These are phyloP conservation scores for Mortierella sp. DNA, from an alignment of 371 early-diverging fungal species.

Conservation along the genomic window DNA sequence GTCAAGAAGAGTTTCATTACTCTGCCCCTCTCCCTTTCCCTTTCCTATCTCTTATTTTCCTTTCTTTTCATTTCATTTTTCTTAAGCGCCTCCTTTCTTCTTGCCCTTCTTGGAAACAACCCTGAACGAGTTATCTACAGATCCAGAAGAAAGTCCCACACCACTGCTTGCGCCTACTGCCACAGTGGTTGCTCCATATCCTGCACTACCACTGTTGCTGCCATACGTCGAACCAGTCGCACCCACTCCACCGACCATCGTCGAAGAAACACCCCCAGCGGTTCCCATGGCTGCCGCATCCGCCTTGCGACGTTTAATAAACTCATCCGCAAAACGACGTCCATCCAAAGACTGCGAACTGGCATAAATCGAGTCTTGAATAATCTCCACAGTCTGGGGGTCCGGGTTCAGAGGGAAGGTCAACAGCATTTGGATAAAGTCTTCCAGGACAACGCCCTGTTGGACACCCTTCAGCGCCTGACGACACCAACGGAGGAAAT, in stretches of 20 bases:
- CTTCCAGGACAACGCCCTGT: slow-evolving; percentile 74
- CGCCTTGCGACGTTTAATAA: slow-evolving; percentile 79
- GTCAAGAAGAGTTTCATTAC: no score
- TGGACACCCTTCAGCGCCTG: slow-evolving; percentile 73
- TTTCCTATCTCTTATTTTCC: not conserved
- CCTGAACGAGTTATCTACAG: slow-evolving; percentile 57
- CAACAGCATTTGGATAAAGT: slow-evolving; percentile 81
- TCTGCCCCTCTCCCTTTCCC: not conserved
- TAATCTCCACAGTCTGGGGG: slow-evolving; percentile 75
- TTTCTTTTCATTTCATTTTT: not conserved
- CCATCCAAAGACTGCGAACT: slow-evolving; percentile 80
- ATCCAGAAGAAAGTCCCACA: slow-evolving; percentile 10
- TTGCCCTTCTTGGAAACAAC: slow-evolving; percentile 70
- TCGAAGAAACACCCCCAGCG: slow-evolving; percentile 3
- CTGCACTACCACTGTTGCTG: slow-evolving; percentile 12
- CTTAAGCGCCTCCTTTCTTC: slow-evolving; percentile 53
- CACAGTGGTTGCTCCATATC: not conserved
- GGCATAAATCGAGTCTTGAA: slow-evolving; percentile 83
- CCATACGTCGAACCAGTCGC: no score
- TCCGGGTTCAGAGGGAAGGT: slow-evolving; percentile 81
- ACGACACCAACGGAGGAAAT: slow-evolving; percentile 82
- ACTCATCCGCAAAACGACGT: slow-evolving; percentile 83
- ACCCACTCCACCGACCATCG: slow-evolving; percentile 6
- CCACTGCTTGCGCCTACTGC: no score
- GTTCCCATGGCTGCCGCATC: slow-evolving; percentile 63